These are phyloP conservation scores for Inonotus obliquus DNA, from an alignment of 1,284 basidiomycete species.

Conservation along the genomic window DNA sequence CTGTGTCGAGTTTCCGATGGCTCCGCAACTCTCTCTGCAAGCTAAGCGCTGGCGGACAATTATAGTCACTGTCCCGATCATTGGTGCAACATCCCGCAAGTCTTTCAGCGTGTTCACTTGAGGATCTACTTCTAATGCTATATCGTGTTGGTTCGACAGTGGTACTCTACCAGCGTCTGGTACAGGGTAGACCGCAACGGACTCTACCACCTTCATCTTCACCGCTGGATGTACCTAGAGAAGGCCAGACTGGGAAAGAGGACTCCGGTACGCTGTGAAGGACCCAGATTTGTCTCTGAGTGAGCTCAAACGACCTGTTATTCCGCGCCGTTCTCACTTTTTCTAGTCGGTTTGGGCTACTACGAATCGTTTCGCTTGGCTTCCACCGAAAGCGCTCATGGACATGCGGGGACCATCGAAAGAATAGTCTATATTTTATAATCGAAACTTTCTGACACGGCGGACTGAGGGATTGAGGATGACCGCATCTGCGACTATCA, in stretches of 20 bases:
- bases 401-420: too few species aligned
- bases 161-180: conserved; percentile 60
- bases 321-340: too few species aligned
- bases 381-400: too few species aligned
- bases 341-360: too few species aligned
- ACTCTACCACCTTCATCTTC: conserved; percentile 20
- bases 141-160: conserved; percentile 33
- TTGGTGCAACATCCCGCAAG: conserved; percentile 52
- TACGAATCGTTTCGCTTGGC: too few species aligned
- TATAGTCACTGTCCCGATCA: conserved; percentile 57
- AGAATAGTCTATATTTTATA: too few species aligned
- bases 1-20: not conserved
- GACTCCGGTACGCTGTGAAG: not conserved
- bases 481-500: not conserved
- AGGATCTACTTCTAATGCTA: not conserved
- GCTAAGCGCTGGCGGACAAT: conserved; percentile 53
- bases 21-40: conserved; percentile 26
- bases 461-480: not conserved
- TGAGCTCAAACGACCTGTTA: not conserved
- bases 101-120: conserved; percentile 21
- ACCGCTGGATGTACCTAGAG: not conserved
- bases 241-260: not conserved
- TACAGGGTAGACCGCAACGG: conserved; percentile 54
- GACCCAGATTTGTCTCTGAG: not conserved
- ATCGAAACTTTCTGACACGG: not conserved